These are phyloP conservation scores for Capsella bursapastoris DNA, from an alignment of 345 rosid species.

Conservation along the genomic window DNA sequence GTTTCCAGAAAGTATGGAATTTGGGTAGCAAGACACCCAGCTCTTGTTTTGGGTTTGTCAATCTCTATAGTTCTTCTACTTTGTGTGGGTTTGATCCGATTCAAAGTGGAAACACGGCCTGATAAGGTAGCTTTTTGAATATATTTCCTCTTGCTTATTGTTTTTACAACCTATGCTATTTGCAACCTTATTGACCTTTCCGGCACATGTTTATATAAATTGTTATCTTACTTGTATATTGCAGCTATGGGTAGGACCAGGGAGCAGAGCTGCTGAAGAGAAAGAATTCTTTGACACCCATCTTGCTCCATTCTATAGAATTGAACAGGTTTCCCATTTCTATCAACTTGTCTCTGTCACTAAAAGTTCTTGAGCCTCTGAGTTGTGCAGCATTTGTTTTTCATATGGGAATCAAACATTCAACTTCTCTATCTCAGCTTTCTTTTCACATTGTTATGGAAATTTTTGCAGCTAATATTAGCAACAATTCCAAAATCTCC, in stretches of 20 bases:
- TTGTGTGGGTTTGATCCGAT: slow-evolving; percentile 83
- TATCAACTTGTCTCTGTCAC: slow-evolving; percentile 15
- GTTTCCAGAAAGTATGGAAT: slow-evolving; percentile 82
- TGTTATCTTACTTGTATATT: slow-evolving; percentile 26
- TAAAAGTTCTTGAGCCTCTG: slow-evolving; percentile 13
- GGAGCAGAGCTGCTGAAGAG: slow-evolving; percentile 94
- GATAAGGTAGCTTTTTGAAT: slow-evolving; percentile 67
- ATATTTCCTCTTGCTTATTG: background rate
- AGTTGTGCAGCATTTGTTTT: slow-evolving; percentile 6
- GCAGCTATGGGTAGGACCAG: slow-evolving; percentile 98
- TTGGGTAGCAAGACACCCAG: slow-evolving; percentile 92
- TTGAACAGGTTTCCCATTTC: slow-evolving; percentile 74
- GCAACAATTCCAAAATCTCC: slow-evolving; percentile 67
- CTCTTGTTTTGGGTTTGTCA: slow-evolving; percentile 67
- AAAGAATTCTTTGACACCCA: slow-evolving; percentile 87
- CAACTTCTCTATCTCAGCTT: background rate
- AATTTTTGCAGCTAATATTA: slow-evolving; percentile 71
- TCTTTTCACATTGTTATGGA: background rate
- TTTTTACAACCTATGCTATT: background rate
- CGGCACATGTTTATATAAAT: background rate
- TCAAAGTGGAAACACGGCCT: slow-evolving; percentile 97
- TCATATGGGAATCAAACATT: background rate
- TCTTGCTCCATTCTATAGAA: slow-evolving; percentile 95
- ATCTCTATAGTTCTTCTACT: slow-evolving; percentile 71
- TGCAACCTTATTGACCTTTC: background rate